Evolutionary conservation across 768 basidiomycete genomes (phyloP).

Genomic region (Coprinellus micaceus): DNA sequence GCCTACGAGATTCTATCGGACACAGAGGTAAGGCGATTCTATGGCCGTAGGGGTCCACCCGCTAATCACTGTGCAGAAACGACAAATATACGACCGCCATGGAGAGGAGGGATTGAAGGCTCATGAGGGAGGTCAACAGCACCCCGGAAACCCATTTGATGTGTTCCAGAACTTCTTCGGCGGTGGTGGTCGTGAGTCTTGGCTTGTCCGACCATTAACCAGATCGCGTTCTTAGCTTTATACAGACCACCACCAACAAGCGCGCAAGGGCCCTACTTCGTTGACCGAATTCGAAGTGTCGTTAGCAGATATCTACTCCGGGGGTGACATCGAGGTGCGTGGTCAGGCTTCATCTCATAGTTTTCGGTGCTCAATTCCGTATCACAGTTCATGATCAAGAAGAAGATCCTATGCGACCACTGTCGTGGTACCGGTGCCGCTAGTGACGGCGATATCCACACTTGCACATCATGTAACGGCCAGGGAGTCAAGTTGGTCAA

Average conservation of each 20-base stretch:
- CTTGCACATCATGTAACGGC: slow-evolving; percentile 82
- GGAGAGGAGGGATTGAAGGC: slow-evolving; percentile 95
- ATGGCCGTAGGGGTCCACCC: too few relatives aligned
- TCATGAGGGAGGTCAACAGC: slow-evolving; percentile 80
- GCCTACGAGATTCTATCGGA: slow-evolving; percentile 97
- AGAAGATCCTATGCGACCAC: slow-evolving; percentile 91
- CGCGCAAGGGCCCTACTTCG: slow-evolving; percentile 71
- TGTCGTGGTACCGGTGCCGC: slow-evolving; percentile 95
- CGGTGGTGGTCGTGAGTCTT: slow-evolving; percentile 69
- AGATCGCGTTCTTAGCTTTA: not conserved
- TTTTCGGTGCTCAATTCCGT: too few relatives aligned
- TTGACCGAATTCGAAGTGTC: slow-evolving; percentile 82
- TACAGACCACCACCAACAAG: slow-evolving; percentile 55
- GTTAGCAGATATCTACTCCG: slow-evolving; percentile 73
- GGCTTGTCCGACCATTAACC: not conserved
- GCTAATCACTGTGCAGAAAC: slow-evolving; percentile 57
- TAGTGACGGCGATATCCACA: slow-evolving; percentile 81
- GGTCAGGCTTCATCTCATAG: too few relatives aligned
- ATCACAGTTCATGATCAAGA: slow-evolving; percentile 83
- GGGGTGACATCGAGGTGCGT: not conserved
- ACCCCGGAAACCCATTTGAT: slow-evolving; percentile 87
- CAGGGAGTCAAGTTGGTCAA: slow-evolving; percentile 80
- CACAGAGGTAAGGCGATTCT: slow-evolving; percentile 70
- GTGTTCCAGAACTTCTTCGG: slow-evolving; percentile 87
- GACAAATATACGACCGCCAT: slow-evolving; percentile 88